Base-by-base conservation (phyloP, 345 rosid genomes). In the Heritiera fomes region DNA sequence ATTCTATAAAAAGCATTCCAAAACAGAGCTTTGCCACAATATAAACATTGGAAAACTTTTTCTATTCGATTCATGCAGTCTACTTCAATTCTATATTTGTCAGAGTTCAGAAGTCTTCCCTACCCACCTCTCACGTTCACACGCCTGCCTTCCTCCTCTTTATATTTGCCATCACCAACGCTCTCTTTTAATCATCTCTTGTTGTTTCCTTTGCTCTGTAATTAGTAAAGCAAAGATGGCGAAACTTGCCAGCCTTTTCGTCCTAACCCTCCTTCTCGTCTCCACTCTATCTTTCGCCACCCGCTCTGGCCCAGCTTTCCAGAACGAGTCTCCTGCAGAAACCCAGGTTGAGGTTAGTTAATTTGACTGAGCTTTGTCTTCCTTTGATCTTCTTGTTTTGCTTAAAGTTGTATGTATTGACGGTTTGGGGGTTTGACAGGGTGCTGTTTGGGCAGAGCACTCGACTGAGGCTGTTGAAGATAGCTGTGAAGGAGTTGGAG, bases 401-500 rank as follows among this genome's bases (percentile, higher is more conserved):
- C 17, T 43, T 18, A 1, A 43, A 34, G 8, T 64, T 28, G 3
- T 80, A 30, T 41, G 3, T 80, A 30, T 49, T 53, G 49, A 43
- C 23, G 23, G 17, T 79, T 72, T 72, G 45, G 20, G 56, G 55
- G 53, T 66, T 69, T 13, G 49, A 28, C 11, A 50, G 79, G 73
- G 64, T 18, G 7, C 0, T 30, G 75, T 47, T 47, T 67, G 32
- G 20, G 17, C 43, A 7, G 67, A 23, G 71, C 65, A 68, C 28
- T 55, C 59, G 40, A 58, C 20, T 14, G 87, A 75, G 3, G 80
- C 69, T 28, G 73, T 77, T 18, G 87, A 78, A 15, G 88, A 83
- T 59, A 79, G 60, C 87, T 89, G 95, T 60, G 85, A 86, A 62
- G 89, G 87, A 47, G 68, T 79, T 38, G 84, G 65, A 34, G 87